Conservation (phyloP, 2,329 filamentous ascomycete genomes). For the Venturia pyrina region DNA sequence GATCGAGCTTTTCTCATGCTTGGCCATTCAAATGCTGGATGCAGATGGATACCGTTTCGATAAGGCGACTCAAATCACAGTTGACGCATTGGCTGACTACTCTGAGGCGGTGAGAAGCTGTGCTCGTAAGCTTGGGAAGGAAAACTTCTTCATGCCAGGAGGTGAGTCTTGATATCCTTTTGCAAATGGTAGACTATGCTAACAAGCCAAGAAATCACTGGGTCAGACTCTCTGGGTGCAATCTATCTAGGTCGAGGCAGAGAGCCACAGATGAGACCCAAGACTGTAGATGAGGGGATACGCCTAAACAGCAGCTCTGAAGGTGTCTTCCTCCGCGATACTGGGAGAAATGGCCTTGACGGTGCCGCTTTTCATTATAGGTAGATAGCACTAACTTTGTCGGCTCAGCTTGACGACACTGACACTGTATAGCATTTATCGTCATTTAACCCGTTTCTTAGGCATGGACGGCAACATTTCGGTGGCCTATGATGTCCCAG, state of each 20-base stretch:
- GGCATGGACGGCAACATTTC: slow-evolving; percentile 48
- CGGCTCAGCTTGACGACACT: neutral
- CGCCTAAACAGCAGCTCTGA: slow-evolving; percentile 29
- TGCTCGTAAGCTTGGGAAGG: slow-evolving; percentile 43
- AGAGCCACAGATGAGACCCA: slow-evolving; percentile 33
- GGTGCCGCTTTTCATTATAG: slow-evolving; percentile 51
- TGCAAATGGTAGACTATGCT: neutral
- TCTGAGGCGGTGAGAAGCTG: neutral
- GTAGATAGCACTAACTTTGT: neutral
- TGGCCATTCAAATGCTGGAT: slow-evolving; percentile 49
- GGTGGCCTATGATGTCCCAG: slow-evolving; percentile 42
- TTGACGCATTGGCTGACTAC: slow-evolving; percentile 43
- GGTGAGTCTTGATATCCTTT: neutral
- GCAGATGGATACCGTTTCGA: slow-evolving; percentile 56
- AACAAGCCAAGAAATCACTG: slow-evolving; percentile 42
- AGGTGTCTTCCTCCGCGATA: slow-evolving; percentile 41
- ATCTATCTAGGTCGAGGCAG: slow-evolving; percentile 51
- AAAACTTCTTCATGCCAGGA: slow-evolving; percentile 53
- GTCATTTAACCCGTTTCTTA: slow-evolving; percentile 48
- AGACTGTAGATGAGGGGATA: slow-evolving; percentile 36
- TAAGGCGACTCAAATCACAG: slow-evolving; percentile 52
- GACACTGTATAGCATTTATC: slow-evolving; percentile 35
- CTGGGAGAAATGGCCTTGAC: slow-evolving; percentile 44
- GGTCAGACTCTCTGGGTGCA: slow-evolving; percentile 48
- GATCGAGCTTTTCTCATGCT: slow-evolving; percentile 50